Percentiles rank a stretch among this genome's conserved stretches.
Conservation (phyloP, 1,284 basidiomycete genomes). For the Trichosporon asahii region DNA sequence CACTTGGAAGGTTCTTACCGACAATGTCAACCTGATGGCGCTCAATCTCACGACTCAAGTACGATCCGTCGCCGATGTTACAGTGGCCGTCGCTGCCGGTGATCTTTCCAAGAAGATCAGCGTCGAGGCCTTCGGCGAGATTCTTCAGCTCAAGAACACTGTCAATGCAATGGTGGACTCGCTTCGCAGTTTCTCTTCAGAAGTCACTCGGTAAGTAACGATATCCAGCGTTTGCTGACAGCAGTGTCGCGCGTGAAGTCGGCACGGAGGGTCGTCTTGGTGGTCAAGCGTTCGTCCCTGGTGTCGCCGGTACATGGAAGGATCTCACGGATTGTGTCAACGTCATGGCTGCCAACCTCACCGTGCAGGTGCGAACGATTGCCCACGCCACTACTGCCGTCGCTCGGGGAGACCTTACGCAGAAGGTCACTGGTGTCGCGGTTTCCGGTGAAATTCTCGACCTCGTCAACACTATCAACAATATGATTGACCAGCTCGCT, state of each 20-base stretch:
- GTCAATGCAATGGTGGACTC: conserved; percentile 51
- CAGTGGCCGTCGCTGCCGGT: conserved; percentile 93
- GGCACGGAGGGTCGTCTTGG: conserved; percentile 94
- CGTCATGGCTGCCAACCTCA: conserved; percentile 64
- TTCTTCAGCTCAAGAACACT: conserved; percentile 74
- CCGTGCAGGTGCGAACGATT: conserved; percentile 90
- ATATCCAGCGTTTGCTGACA: conserved; percentile 12
- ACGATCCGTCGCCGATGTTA: conserved; percentile 91
- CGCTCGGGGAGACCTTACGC: conserved; percentile 85
- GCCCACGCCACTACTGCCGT: conserved; percentile 94
- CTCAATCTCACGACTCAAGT: conserved; percentile 91
- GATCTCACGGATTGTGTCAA: conserved; percentile 93
- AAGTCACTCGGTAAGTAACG: conserved; percentile 60
- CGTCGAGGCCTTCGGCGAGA: conserved; percentile 95
- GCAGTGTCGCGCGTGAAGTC: conserved; percentile 75
- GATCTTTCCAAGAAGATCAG: conserved; percentile 85
- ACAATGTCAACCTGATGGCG: conserved; percentile 75
- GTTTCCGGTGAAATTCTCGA: conserved; percentile 94
- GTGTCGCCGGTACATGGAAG: conserved; percentile 90
- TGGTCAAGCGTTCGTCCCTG: conserved; percentile 82
- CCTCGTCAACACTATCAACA: conserved; percentile 74
- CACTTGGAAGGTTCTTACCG: conserved; percentile 90
- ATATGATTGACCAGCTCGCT: conserved; percentile 93
- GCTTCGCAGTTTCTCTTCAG: conserved; percentile 57
- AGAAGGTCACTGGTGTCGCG: conserved; percentile 87